Evolutionary conservation across 2,329 filamentous ascomycete species (phyloP).

Genomic region (Pseudogymnoascus sp.): DNA sequence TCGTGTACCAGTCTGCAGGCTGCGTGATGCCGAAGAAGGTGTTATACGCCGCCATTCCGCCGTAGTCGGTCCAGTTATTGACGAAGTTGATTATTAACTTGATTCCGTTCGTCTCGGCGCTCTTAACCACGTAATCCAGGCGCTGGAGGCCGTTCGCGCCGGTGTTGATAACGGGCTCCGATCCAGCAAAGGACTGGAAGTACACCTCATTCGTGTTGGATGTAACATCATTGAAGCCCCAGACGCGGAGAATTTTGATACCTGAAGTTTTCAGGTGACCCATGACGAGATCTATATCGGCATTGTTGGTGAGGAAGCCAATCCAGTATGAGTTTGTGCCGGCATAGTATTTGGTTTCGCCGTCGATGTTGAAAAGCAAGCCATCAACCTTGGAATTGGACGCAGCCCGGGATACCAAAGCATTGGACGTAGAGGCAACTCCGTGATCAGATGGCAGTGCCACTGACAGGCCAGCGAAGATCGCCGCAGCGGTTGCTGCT

Average conservation of each 20-base stretch:
- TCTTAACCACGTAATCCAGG: slow-evolving; percentile 55
- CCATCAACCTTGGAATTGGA: slow-evolving; percentile 17
- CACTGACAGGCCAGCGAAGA: background rate
- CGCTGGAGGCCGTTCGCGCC: slow-evolving; percentile 55
- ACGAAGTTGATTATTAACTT: slow-evolving; percentile 60
- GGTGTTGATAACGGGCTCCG: slow-evolving; percentile 53
- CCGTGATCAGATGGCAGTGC: background rate
- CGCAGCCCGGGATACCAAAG: background rate
- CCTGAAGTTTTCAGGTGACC: slow-evolving; percentile 42
- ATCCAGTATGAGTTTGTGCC: slow-evolving; percentile 51
- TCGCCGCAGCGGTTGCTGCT: background rate
- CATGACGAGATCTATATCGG: slow-evolving; percentile 44
- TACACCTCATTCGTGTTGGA: slow-evolving; percentile 10
- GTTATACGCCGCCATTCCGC: slow-evolving; percentile 54
- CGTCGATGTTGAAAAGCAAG: slow-evolving; percentile 33
- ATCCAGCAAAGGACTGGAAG: slow-evolving; percentile 25
- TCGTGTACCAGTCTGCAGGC: slow-evolving; percentile 48
- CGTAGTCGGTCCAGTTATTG: slow-evolving; percentile 64
- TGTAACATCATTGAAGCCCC: slow-evolving; percentile 55
- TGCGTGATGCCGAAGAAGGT: slow-evolving; percentile 44
- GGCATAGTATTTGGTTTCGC: slow-evolving; percentile 39
- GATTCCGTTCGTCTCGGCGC: slow-evolving; percentile 51
- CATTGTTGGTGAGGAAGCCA: slow-evolving; percentile 41
- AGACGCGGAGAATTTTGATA: slow-evolving; percentile 50
- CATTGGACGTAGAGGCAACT: background rate